Evolutionary conservation across 306 rosid species (phyloP), one percentile per base, ranked within the genome.

Genomic region (Cucumis hystrix): DNA sequence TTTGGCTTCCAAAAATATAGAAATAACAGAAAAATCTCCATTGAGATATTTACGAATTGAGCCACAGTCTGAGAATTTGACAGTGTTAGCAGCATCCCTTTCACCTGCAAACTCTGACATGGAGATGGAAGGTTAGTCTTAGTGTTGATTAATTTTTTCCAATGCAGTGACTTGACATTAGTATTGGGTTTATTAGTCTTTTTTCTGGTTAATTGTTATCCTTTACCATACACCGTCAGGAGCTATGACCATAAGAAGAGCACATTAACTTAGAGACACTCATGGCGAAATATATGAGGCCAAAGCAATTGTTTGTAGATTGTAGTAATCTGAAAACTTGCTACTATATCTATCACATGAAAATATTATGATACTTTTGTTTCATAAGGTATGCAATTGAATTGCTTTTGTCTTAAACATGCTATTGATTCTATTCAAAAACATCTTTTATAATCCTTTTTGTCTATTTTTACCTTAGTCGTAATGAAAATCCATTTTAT

Each of bases 121-220:
- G 97, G 98, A 93, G 87, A 93, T 93, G 97, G 98, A 91, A 87
- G 98, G 98, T 93, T 80, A 80, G 93, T 80, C 66, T 73, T 23
- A 69, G 30, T 79, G 79, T 57, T 76, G 69, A 61, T 60, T 57
- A 17, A 71, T 78, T 66, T 79, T 37, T 51, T 70, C 33, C 49
- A 14, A 39, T 37, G 64, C 28, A 8, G 54, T 73, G 35, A 54
- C 25, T 28, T 72, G 58, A 47, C 20, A 23, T 16, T 40, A 40
- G 58, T 47, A 56, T 40, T 47, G 57, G 25, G 39, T 45, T 45
- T 43, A 45, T 23, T 43, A 20, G 7, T 23, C 75, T 15, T 21
- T 45, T 69, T 69, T 37, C 47, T n/a, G 18, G 56, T 47, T 69
- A 6, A 41, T 37, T 39, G 28, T 67, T 67, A n/a, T 41, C 17